Base-by-base conservation (phyloP, 2,329 filamentous ascomycete species). In the Aspergillus tanneri region DNA sequence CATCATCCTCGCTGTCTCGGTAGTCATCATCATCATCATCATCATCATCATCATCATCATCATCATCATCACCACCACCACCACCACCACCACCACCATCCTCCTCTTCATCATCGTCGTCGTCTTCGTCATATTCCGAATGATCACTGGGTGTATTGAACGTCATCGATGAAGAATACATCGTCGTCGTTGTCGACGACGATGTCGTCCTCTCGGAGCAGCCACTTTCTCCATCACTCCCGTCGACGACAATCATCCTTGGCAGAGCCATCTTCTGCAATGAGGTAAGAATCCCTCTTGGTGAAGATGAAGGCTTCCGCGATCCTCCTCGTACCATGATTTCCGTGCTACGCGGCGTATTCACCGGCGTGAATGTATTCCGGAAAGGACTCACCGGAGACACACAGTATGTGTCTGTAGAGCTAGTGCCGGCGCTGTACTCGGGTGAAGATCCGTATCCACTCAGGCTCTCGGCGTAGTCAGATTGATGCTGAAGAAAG, bases 331-430 rank as follows among this genome's bases (percentile, higher is more conserved):
- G 12, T 14, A 32, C 16, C 1, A 43, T n/a, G 7, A 19, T 27
- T 4, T 57, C 50, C 2, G 51, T 48, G 43, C 62, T 65, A 18
- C 66, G 61, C 2, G 70, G 68, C 3, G 63, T 63, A 41, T 78
- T 78, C 41, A 75, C 61, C 0, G 72, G 68, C 1, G 67, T 75
- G 64, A 70, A 77, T 30, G 56, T 55, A 18, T 63, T 66, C 41
- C 59, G 65, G n/a, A 63, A 63, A 11, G 69, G 67, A 35, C 71
- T 67, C 14, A 67, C 59, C 1, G 74, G 71, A 1, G 74, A 75
- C 35, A 63, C 60, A 40, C 61, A 62, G 54, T 66, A 70, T 3
- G 52, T 57, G 48, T 65, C 70, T 36, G 67, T 57, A 51, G 66
- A 56, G 54, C 55, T 58, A 49, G 64, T 69, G 36, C 66, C 56